phyloP scores from a whole-genome alignment of 768 basidiomycete species.

The Galerina marginata region DNA sequence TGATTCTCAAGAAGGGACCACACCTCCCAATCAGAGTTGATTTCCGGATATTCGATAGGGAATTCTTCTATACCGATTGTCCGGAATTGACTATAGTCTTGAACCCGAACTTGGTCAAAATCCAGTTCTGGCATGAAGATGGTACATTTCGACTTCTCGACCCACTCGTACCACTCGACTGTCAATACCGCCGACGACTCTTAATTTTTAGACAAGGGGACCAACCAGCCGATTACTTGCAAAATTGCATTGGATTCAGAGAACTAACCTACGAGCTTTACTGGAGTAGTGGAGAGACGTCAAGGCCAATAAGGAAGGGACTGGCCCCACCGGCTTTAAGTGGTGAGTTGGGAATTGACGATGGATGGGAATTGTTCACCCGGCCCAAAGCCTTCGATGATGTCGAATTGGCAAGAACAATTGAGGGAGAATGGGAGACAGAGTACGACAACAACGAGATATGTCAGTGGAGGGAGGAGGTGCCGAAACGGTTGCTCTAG shows the following conservation, averaged over 20 bases:
- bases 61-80: background rate
- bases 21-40: background rate
- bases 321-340: background rate
- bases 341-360: background rate
- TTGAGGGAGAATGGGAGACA: background rate
- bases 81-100: background rate
- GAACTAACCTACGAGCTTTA: background rate
- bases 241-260: conserved; percentile 1
- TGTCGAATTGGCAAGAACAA: background rate
- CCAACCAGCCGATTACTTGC: background rate
- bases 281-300: background rate
- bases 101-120: background rate
- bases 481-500: too few species aligned
- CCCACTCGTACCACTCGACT: background rate
- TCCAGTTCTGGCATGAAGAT: conserved; percentile 1
- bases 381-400: background rate
- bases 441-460: too few species aligned
- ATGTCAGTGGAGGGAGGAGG: too few species aligned
- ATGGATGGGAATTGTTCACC: too few species aligned
- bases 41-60: background rate
- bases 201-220: background rate
- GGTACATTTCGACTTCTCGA: background rate
- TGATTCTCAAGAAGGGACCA: background rate
- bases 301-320: background rate
- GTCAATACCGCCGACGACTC: background rate